These are phyloP conservation scores for Isochrysis galbana DNA, from an alignment of 78 protist genomes.

Conservation along the genomic window DNA sequence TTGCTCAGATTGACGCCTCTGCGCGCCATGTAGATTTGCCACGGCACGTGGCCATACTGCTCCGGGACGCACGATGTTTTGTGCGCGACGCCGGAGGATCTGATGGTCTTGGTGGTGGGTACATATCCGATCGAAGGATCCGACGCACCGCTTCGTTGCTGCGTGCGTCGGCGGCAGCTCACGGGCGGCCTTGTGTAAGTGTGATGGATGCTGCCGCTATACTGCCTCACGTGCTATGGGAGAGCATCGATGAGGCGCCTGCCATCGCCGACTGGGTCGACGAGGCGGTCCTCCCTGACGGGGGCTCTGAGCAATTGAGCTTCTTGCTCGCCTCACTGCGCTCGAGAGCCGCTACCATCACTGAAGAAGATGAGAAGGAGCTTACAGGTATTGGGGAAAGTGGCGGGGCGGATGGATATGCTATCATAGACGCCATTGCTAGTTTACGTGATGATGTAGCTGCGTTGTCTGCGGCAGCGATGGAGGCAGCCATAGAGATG, in stretches of 20 bases:
- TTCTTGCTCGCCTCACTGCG: background rate
- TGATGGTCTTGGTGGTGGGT: background rate
- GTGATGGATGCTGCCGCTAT: background rate
- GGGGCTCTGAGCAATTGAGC: background rate
- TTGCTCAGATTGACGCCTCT: background rate
- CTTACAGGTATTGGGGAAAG: background rate
- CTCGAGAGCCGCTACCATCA: background rate
- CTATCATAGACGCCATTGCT: background rate
- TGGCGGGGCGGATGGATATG: background rate
- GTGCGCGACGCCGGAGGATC: background rate
- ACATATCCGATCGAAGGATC: conserved; percentile 13
- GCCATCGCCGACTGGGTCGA: background rate
- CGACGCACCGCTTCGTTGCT: background rate
- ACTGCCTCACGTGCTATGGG: conserved; percentile 8
- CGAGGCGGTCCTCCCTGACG: background rate
- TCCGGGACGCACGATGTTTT: background rate
- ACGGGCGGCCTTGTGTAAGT: background rate
- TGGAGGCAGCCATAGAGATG: background rate
- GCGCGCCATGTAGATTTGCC: background rate
- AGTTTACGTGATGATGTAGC: background rate
- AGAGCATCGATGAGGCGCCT: background rate
- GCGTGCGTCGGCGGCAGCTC: background rate
- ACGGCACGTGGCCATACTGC: background rate
- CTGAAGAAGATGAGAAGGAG: background rate
- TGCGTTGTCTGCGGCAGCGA: background rate